These are phyloP conservation scores for Chrysoporthe deuterocubensis DNA, from an alignment of 2,329 filamentous ascomycete species.

Conservation along the genomic window DNA sequence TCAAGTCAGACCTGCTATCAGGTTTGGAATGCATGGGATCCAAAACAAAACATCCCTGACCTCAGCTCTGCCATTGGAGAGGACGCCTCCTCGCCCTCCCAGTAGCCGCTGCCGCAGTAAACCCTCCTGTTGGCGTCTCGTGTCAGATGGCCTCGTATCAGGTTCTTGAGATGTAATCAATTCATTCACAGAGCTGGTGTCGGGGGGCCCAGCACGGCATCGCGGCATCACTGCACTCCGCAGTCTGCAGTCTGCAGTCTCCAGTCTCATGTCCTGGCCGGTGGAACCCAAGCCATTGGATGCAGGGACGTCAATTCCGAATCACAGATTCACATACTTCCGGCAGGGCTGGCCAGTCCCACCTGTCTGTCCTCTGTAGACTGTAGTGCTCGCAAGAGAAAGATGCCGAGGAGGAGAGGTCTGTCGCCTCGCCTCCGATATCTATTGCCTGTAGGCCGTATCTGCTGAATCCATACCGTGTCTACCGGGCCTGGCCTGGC, in stretches of 20 bases:
- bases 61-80: slow-evolving; percentile 8
- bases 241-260: no score
- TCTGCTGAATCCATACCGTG: slow-evolving; percentile 8
- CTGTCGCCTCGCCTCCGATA: neutral
- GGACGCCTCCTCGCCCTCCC: neutral
- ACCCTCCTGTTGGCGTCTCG: neutral
- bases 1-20: neutral
- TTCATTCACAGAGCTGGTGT: neutral
- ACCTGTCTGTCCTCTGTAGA: neutral
- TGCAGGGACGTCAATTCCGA: slow-evolving; percentile 9
- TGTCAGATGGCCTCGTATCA: neutral
- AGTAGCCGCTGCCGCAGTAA: neutral
- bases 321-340: neutral
- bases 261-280: slow-evolving; percentile 7
- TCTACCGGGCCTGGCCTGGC: slow-evolving; percentile 21
- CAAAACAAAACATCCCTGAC: slow-evolving; percentile 6
- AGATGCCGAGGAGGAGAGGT: slow-evolving; percentile 1
- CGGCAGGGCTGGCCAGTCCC: neutral
- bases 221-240: neutral
- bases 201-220: neutral
- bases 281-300: slow-evolving; percentile 11
- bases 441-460: slow-evolving; percentile 18
- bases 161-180: neutral
- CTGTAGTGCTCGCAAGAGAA: neutral
- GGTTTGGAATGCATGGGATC: neutral